These are phyloP conservation scores for Ophiostoma fasciatum DNA, from an alignment of 2,329 filamentous ascomycete species.

Conservation along the genomic window DNA sequence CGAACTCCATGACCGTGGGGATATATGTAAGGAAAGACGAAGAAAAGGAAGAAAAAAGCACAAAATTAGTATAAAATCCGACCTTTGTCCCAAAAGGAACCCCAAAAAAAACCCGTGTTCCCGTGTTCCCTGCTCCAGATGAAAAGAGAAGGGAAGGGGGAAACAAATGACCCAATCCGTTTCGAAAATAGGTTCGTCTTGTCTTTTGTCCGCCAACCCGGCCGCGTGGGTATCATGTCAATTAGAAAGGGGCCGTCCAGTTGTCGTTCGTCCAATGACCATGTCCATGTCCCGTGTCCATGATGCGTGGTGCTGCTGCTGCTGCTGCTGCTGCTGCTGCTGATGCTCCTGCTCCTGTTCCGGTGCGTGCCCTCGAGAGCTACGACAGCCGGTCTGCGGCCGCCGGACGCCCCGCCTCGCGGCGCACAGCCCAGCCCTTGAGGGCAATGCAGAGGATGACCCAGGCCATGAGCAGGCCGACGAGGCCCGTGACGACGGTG, in stretches of 20 bases:
- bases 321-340: too few relatives aligned
- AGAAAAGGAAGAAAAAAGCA: constrained; percentile 4
- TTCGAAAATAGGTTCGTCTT: too few relatives aligned
- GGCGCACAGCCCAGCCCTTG: constrained; percentile 68
- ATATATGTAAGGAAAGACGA: constrained; percentile 9
- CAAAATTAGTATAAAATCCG: constrained; percentile 1
- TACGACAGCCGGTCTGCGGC: constrained; percentile 11
- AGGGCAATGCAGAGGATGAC: constrained; percentile 61
- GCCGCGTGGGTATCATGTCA: too few relatives aligned
- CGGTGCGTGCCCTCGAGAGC: not conserved
- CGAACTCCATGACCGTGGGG: too few relatives aligned
- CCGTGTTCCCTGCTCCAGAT: constrained; percentile 4
- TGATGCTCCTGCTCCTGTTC: too few relatives aligned
- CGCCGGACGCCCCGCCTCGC: constrained; percentile 20
- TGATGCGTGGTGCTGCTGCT: too few relatives aligned
- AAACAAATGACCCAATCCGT: too few relatives aligned
- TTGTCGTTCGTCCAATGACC: too few relatives aligned
- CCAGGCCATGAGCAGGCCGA: constrained; percentile 76
- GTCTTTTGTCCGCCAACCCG: too few relatives aligned
- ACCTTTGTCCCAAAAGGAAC: not conserved
- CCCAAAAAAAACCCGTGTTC: constrained; percentile 1
- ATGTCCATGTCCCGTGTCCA: too few relatives aligned
- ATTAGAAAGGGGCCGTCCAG: too few relatives aligned
- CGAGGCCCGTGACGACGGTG: constrained; percentile 72
- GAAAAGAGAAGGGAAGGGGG: not conserved